Conservation (phyloP, 228 moss, liverwort and hornwort species). For the Sphagnum magellanicum region DNA sequence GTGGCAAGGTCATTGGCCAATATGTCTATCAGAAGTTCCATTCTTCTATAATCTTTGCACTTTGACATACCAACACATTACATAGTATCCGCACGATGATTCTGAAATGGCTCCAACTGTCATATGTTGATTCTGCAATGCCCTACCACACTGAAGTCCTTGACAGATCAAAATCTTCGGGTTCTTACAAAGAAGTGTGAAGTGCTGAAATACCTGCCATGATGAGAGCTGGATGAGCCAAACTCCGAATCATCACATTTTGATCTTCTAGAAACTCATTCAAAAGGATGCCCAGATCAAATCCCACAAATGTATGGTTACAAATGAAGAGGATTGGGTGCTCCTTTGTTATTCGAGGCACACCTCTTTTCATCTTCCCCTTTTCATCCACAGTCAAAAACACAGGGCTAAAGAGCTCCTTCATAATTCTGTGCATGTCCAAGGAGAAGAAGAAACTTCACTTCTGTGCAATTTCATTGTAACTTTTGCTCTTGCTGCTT, state of each 20-base stretch:
- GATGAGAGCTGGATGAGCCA: constrained; percentile 44
- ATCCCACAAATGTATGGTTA: constrained; percentile 56
- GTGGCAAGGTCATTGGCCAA: not conserved
- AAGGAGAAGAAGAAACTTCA: too few species aligned
- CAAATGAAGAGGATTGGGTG: constrained; percentile 39
- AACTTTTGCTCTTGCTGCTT: too few species aligned
- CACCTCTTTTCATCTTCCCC: constrained; percentile 31
- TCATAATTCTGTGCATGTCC: constrained; percentile 18
- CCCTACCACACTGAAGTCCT: too few species aligned
- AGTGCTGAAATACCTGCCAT: not conserved
- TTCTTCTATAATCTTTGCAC: too few species aligned
- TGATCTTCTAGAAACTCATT: constrained; percentile 41
- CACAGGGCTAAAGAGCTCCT: constrained; percentile 49
- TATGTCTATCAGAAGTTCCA: too few species aligned
- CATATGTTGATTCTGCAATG: too few species aligned
- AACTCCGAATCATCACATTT: constrained; percentile 37
- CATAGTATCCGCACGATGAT: too few species aligned
- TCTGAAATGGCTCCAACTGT: too few species aligned
- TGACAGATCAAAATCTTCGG: too few species aligned
- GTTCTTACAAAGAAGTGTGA: too few species aligned
- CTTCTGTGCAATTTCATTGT: too few species aligned
- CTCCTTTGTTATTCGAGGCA: constrained; percentile 37
- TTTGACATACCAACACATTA: too few species aligned
- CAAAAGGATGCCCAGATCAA: constrained; percentile 37
- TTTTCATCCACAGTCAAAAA: constrained; percentile 31